These are phyloP conservation scores for Amorphotheca resinae DNA, from an alignment of 495 filamentous ascomycete genomes.

Conservation along the genomic window DNA sequence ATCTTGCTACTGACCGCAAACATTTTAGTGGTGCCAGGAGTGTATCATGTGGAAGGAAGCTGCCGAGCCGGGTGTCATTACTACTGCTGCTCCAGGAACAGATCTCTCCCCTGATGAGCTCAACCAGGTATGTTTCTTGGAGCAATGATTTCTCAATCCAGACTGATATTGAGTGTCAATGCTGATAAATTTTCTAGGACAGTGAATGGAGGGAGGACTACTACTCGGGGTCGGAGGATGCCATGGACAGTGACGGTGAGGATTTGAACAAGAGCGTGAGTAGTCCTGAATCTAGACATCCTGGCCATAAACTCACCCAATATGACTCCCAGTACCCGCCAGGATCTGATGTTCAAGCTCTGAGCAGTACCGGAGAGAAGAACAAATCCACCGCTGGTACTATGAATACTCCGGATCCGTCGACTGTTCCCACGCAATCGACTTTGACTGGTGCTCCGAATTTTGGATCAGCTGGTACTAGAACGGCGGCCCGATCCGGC, in stretches of 20 bases:
- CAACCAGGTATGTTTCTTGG: too few relatives aligned
- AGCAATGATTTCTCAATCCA: too few relatives aligned
- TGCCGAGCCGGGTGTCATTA: constrained; percentile 11
- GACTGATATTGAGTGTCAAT: too few relatives aligned
- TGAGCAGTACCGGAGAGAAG: too few relatives aligned
- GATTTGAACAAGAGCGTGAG: neutral
- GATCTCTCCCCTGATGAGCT: constrained; percentile 1
- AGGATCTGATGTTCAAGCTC: too few relatives aligned
- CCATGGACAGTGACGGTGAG: neutral
- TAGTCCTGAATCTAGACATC: neutral
- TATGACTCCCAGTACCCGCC: too few relatives aligned
- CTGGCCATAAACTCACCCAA: too few relatives aligned
- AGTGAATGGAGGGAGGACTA: neutral
- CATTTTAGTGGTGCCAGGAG: constrained; percentile 38
- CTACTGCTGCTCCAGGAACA: constrained; percentile 9
- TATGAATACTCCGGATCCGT: too few relatives aligned
- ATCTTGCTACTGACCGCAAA: too few relatives aligned
- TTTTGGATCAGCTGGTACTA: neutral
- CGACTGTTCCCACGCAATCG: too few relatives aligned
- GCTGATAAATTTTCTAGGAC: too few relatives aligned
- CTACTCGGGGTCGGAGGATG: neutral
- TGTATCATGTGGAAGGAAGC: constrained; percentile 35
- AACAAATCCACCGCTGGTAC: too few relatives aligned
- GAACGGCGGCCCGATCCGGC: neutral
- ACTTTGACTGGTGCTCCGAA: neutral